Conservation (phyloP, 2,329 filamentous ascomycete genomes). For the Sporothrix pseudoabietina region DNA sequence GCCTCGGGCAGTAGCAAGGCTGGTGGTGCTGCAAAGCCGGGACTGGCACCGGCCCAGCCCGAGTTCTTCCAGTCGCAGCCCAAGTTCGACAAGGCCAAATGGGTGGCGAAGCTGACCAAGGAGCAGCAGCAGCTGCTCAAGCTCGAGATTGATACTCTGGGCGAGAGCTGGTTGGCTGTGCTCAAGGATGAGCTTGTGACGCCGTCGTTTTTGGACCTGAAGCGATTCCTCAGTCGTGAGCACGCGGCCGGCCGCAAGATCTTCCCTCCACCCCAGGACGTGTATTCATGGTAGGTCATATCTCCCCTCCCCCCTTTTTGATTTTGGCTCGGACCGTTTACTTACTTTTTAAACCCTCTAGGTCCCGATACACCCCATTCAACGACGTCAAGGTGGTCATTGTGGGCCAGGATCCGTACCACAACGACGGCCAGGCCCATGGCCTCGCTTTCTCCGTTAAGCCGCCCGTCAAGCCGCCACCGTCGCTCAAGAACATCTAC, state of each 20-base stretch:
- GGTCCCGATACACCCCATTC: conserved; percentile 92
- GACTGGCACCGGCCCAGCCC: conserved; percentile 27
- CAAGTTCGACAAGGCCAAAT: conserved; percentile 86
- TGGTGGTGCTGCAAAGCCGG: conserved; percentile 34
- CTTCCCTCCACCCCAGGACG: conserved; percentile 83
- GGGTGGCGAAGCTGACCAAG: conserved; percentile 74
- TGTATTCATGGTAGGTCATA: conserved; percentile 81
- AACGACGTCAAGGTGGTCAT: conserved; percentile 88
- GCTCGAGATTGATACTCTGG: conserved; percentile 88
- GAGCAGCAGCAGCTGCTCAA: conserved; percentile 83
- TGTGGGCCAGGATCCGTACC: conserved; percentile 94
- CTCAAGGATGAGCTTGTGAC: conserved; percentile 83
- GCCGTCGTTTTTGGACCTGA: conserved; percentile 81
- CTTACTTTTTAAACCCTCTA: conserved; percentile 42
- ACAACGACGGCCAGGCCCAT: conserved; percentile 93
- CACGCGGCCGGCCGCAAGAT: conserved; percentile 71
- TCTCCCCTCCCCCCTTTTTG: neutral
- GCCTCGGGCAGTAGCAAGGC: conserved; percentile 28
- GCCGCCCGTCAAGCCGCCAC: conserved; percentile 82
- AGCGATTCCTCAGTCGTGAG: conserved; percentile 83
- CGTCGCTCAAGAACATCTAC: conserved; percentile 93
- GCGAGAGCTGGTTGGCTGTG: conserved; percentile 87
- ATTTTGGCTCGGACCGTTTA: neutral
- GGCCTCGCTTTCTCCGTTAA: conserved; percentile 95
- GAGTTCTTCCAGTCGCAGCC: conserved; percentile 38